Base-by-base conservation (phyloP, 2,329 filamentous ascomycete genomes). In the Curvularia hawaiiensis region DNA sequence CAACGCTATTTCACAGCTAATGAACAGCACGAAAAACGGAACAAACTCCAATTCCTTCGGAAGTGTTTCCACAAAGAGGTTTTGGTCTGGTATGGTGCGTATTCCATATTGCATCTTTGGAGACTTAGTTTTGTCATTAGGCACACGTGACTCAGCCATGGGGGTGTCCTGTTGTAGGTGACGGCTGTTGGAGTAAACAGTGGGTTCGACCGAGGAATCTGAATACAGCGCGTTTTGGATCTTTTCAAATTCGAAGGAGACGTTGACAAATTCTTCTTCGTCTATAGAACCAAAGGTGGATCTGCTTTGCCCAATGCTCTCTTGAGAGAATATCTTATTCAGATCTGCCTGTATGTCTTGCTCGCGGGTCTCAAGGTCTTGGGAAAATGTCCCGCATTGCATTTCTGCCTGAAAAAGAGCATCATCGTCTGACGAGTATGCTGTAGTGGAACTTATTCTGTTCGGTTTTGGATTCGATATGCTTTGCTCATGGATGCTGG, bases 1-100 rank as follows among this genome's bases (percentile, higher is more conserved):
- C 20, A 62, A 44, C 1, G 70, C 64, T 16, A 77, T 39, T 4
- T 73, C 70, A 18, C 54, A 58, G 47, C 71, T 72, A n/a, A 76
- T 74, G 54, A 73, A 76, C 1, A 70, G 62, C 2, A 74, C 49
- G n/a, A 67, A 69, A 56, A 73, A 78, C 0, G 74, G 71, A 20
- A 71, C 58, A 0, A 20, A 4, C n/a, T 38, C 35, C 5, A 69
- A n/a, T 2, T 51, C 30, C 9, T 45, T 8, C 3, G 61, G 22
- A 14, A 64, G 47, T 9, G 65, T 48, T 7, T 66, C 55, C 5
- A 73, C 64, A 38, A 75, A 77, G 1, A 78, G 56, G 20, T 71
- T 62, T 16, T 68, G 60, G 0, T 33, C 28, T 0, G 73, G 69
- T 18, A 78, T 56, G 20, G 70, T 43, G 1, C 70, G 64, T 26